Conservation (phyloP, 495 filamentous ascomycete species). For the Parmelia sp. region DNA sequence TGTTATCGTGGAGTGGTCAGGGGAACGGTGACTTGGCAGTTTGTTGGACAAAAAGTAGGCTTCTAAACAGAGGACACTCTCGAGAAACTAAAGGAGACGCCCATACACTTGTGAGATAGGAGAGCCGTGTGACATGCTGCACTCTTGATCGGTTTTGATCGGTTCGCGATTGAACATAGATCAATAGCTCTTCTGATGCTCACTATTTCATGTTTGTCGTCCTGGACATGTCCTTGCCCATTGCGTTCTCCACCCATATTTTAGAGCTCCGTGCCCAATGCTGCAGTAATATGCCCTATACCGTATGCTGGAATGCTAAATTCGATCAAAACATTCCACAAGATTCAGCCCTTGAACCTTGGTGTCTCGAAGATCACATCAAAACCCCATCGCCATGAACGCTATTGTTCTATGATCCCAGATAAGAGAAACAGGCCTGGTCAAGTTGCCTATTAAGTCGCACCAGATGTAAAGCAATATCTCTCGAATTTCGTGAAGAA, state of each 20-base stretch:
- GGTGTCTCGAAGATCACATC: slow-evolving; percentile 21
- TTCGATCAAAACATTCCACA: slow-evolving; percentile 19
- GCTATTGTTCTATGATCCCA: not conserved
- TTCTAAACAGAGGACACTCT: not conserved
- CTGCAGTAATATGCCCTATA: slow-evolving; percentile 2
- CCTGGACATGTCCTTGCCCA: not conserved
- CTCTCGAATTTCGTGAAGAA: not conserved
- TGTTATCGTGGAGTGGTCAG: not conserved
- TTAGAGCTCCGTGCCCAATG: slow-evolving; percentile 9
- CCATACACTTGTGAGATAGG: not conserved
- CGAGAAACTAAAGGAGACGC: not conserved
- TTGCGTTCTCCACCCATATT: not conserved
- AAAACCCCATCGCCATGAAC: slow-evolving; percentile 4
- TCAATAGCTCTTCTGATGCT: not conserved
- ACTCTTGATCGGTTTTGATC: not conserved
- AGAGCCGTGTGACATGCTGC: not conserved
- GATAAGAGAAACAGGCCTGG: not conserved
- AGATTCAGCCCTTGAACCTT: slow-evolving; percentile 33
- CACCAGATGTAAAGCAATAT: not conserved
- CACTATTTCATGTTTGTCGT: not conserved
- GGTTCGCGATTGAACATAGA: not conserved
- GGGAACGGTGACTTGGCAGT: not conserved
- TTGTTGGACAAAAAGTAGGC: not conserved
- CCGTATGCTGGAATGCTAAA: slow-evolving; percentile 8
- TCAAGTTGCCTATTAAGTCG: not conserved